Evolutionary conservation across 345 rosid species (phyloP).

Genomic region (Zanthoxylum bungeanum): DNA sequence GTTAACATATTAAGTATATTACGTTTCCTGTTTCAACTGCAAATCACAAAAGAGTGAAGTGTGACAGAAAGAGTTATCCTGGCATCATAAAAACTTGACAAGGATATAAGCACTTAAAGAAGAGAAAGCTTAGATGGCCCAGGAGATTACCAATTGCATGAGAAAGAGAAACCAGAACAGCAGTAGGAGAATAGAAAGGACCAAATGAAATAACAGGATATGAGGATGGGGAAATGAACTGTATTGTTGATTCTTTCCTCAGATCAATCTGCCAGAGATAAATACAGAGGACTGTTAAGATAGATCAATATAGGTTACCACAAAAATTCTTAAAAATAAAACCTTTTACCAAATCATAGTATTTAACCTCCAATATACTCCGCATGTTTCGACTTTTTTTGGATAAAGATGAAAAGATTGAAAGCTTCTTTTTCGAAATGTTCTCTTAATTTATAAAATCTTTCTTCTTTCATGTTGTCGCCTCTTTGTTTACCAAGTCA

Average conservation of each 20-base stretch:
- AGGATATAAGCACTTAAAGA: neutral
- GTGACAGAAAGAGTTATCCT: neutral
- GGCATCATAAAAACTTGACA: conserved; percentile 1
- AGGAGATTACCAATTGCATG: conserved; percentile 67
- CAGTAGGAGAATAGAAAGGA: conserved; percentile 68
- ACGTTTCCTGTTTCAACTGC: neutral
- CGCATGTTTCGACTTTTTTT: no score
- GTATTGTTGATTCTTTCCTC: conserved; percentile 51
- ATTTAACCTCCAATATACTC: neutral
- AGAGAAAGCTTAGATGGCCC: conserved; percentile 2
- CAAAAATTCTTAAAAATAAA: neutral
- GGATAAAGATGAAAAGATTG: no score
- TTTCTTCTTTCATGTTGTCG: no score
- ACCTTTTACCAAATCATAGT: neutral
- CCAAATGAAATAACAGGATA: conserved; percentile 89
- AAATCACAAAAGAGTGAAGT: neutral
- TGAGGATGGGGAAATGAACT: conserved; percentile 48
- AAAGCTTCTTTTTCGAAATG: no score
- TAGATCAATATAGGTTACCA: neutral
- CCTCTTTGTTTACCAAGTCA: no score
- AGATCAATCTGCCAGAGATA: conserved; percentile 72
- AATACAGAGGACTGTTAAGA: conserved; percentile 4
- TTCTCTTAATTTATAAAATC: no score
- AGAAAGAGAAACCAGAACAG: conserved; percentile 69
- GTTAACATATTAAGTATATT: neutral